These are phyloP conservation scores for Ophiostoma sp. DNA, from an alignment of 2,329 filamentous ascomycete genomes.

Conservation along the genomic window DNA sequence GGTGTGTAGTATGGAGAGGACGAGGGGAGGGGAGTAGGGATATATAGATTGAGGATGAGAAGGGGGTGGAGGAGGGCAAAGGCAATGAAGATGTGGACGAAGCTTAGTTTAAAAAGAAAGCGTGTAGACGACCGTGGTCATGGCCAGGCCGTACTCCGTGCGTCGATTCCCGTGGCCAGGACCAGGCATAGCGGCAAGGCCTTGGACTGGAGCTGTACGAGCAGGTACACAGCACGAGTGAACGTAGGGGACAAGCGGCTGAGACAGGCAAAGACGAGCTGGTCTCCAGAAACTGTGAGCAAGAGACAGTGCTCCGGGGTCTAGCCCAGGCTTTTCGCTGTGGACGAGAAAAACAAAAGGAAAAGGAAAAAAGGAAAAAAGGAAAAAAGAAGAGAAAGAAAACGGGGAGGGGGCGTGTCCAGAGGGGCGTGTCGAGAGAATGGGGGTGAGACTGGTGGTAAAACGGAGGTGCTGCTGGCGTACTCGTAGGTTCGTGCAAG, in stretches of 20 bases:
- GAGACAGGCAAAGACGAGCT: constrained; percentile 20
- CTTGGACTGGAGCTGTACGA: background rate
- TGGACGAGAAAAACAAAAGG: background rate
- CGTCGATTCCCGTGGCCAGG: background rate
- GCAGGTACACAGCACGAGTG: background rate
- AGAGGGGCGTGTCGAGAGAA: background rate
- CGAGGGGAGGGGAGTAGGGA: background rate
- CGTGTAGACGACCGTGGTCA: constrained; percentile 12
- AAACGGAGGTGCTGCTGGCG: background rate
- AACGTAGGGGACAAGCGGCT: constrained; percentile 16
- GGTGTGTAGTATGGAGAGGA: too few relatives aligned
- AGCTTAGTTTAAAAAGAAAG: constrained; percentile 22
- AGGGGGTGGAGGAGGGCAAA: background rate
- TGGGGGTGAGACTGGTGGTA: background rate
- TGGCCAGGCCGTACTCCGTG: background rate
- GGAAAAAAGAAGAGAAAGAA: background rate
- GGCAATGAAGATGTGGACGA: constrained; percentile 19
- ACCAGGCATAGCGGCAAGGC: background rate
- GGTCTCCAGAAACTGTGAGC: background rate
- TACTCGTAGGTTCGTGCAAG: background rate
- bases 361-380: constrained; percentile 7
- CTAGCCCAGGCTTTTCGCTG: constrained; percentile 2
- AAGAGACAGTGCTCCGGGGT: background rate
- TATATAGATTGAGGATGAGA: background rate
- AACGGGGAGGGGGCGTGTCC: background rate